Evolutionary conservation across 2,329 filamentous ascomycete species (phyloP).

Genomic region (Fusarium cicatricum): DNA sequence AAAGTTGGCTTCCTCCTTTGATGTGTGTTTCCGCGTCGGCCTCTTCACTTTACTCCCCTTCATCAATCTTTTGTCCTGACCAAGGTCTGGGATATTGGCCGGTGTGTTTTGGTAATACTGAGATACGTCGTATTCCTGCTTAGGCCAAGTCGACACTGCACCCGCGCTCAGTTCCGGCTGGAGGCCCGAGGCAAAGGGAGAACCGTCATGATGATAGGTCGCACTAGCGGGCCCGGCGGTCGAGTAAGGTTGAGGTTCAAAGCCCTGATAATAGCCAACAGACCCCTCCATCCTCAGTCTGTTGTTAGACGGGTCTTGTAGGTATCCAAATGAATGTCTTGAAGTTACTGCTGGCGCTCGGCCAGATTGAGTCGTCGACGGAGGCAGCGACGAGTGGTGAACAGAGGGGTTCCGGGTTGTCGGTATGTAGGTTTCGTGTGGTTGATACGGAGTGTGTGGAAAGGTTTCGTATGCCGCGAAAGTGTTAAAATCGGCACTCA

Average conservation of each 20-base stretch:
- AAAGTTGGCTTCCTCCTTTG: slow-evolving; percentile 75
- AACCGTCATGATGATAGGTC: slow-evolving; percentile 34
- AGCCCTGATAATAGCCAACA: slow-evolving; percentile 28
- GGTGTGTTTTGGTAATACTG: slow-evolving; percentile 35
- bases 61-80: slow-evolving; percentile 33
- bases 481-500: slow-evolving; percentile 60
- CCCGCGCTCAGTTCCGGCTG: slow-evolving; percentile 25
- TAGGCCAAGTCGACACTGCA: slow-evolving; percentile 32
- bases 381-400: slow-evolving; percentile 32
- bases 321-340: slow-evolving; percentile 36
- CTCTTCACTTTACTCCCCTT: slow-evolving; percentile 44
- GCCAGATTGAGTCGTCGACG: slow-evolving; percentile 26
- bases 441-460: slow-evolving; percentile 52
- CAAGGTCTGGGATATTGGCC: slow-evolving; percentile 30
- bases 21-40: slow-evolving; percentile 63
- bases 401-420: slow-evolving; percentile 42
- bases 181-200: slow-evolving; percentile 30
- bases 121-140: slow-evolving; percentile 39
- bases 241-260: slow-evolving; percentile 36
- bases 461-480: slow-evolving; percentile 58
- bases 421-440: slow-evolving; percentile 56
- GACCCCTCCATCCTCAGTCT: slow-evolving; percentile 35
- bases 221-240: slow-evolving; percentile 24
- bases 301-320: slow-evolving; percentile 31
- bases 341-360: slow-evolving; percentile 26